Percentiles rank a stretch among this genome's conserved stretches.
phyloP scores from a whole-genome alignment of 306 rosid genomes.

The Hylodesmum podocarpum region DNA sequence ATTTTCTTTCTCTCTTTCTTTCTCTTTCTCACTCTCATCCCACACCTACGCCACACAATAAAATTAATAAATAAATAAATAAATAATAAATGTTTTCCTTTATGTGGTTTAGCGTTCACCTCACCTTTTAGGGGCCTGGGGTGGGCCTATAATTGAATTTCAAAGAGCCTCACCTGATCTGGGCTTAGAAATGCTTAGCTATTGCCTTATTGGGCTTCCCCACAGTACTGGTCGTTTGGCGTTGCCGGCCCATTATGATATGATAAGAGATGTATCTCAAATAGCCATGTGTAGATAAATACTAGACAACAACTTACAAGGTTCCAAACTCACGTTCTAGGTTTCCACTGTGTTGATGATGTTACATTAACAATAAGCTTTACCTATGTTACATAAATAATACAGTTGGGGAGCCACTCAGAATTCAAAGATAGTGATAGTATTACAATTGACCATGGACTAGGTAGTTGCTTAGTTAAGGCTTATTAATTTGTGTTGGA shows the following conservation, averaged over 20 bases:
- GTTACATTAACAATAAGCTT: not conserved
- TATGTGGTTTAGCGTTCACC: no score
- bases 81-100: not conserved
- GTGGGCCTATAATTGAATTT: no score
- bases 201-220: not conserved
- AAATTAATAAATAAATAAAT: no score
- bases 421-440: constrained; percentile 14
- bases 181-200: no score
- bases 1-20: not conserved
- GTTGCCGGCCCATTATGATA: no score
- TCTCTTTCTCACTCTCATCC: no score
- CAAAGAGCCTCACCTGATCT: not conserved
- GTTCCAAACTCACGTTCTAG: not conserved
- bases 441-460: not conserved
- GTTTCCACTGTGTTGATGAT: not conserved
- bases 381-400: not conserved
- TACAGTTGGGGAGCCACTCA: not conserved
- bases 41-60: no score
- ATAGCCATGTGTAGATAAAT: not conserved
- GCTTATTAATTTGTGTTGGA: not conserved
- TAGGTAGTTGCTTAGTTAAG: constrained; percentile 8
- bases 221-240: no score
- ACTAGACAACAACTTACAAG: not conserved
- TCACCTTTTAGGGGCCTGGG: no score
- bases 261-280: not conserved